Conservation (phyloP, 257 asterid genomes). For the Fraxinus anomala region DNA sequence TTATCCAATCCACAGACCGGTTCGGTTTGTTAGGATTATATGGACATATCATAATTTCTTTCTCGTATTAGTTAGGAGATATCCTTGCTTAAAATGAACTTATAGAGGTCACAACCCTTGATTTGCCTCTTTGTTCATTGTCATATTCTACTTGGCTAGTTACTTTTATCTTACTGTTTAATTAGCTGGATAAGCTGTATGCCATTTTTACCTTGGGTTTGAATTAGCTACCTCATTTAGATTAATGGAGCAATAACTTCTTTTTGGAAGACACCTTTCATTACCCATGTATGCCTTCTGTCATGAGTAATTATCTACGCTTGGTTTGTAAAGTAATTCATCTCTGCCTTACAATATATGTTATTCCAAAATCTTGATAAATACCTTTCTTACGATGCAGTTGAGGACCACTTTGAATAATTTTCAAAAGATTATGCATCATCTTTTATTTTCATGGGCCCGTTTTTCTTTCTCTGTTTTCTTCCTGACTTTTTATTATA, state of each 20-base stretch:
- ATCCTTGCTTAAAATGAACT: neutral
- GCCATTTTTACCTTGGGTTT: neutral
- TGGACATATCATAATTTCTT: neutral
- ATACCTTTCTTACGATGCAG: neutral
- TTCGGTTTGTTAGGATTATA: neutral
- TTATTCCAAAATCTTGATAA: neutral
- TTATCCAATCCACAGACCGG: neutral
- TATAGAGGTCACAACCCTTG: neutral
- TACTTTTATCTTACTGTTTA: neutral
- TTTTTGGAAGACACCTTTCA: neutral
- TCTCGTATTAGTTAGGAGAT: neutral
- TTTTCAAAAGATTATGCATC: constrained; percentile 7
- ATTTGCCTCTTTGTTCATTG: neutral
- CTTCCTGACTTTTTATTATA: neutral
- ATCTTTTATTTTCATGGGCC: neutral
- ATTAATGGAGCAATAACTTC: neutral
- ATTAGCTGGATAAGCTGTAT: neutral
- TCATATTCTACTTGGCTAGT: neutral
- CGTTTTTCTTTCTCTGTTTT: neutral
- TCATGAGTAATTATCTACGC: neutral
- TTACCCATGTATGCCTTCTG: neutral
- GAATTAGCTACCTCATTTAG: neutral
- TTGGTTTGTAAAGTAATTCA: neutral
- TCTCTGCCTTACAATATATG: neutral
- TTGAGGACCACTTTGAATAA: neutral